Base-by-base conservation (phyloP, 2,329 filamentous ascomycete genomes). In the Diaporthe citrichinensis region DNA sequence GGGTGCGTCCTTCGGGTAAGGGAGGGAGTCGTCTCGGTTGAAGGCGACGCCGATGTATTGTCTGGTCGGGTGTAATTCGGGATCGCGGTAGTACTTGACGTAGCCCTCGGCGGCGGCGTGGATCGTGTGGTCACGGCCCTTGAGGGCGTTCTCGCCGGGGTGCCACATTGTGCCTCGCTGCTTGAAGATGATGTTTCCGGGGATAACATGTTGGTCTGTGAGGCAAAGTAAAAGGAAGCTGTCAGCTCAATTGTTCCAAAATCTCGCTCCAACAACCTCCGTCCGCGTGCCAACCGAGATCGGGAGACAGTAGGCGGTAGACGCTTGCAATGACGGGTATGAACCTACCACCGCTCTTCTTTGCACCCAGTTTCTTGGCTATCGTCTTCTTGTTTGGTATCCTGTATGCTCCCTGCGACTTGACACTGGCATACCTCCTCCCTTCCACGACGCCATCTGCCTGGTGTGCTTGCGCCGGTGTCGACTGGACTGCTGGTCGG, bases 121-220 rank as follows among this genome's bases (percentile, higher is more conserved):
- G 83, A 99, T 97, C 69, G 96, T 98, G 88, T 98, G 97, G 84
- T 99, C 96, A 77, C 97, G 94, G 69, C 97, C 97, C 88, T 98
- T 96, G 80, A 93, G 94, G 84, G 94, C 95, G 86, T 99, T 98
- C 84, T 98, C 97, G 81, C 97, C 97, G 1, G 97, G 94, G 84
- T 93, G 96, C 97, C 97, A 99, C 81, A 93, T 91, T 5, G 97
- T 97, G 80, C 97, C 97, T 81, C 96, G 93, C 86, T 99, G 97
- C 83, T 95, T 95, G 91, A 97, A 99, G 86, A 99, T 94, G 85
- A 99, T 99, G 88, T 98, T 98, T 73, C 97, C 97, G 6, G 96
- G 94, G 75, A 98, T 94, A 49, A 99, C 97, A 84, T 93, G 98
- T 87, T 98, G 94, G 83, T 96, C 94, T 96, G 82, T 75, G 20